Percentiles rank a stretch among this genome's conserved stretches.
Conservation (phyloP, 352 stramenopile species). For the Paralagenidium karlingii region DNA sequence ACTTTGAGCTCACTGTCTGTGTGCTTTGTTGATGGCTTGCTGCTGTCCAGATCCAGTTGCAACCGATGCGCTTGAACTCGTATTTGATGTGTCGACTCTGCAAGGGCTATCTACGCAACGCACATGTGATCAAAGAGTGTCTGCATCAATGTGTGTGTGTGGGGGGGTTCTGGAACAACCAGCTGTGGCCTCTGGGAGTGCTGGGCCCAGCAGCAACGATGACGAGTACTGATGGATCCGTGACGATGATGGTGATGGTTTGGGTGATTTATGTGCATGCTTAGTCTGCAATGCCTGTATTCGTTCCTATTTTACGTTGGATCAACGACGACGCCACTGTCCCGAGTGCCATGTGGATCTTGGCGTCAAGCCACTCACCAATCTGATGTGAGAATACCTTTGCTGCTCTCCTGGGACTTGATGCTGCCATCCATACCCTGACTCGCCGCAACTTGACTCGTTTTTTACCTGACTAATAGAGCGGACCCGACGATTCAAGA, state of each 20-base stretch:
- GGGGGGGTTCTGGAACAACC: background rate
- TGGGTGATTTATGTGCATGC: background rate
- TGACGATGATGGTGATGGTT: too few relatives aligned
- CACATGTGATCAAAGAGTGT: slow-evolving; percentile 1
- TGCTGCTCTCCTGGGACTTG: background rate
- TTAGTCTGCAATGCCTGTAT: slow-evolving; percentile 59
- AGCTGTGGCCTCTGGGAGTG: too few relatives aligned
- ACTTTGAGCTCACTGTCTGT: too few relatives aligned
- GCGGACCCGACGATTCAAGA: slow-evolving; percentile 44
- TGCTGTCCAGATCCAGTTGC: too few relatives aligned
- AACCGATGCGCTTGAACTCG: too few relatives aligned
- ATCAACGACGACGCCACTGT: slow-evolving; percentile 17
- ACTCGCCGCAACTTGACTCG: background rate
- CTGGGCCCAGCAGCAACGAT: too few relatives aligned
- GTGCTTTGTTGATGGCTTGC: too few relatives aligned
- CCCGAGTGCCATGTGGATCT: slow-evolving; percentile 30
- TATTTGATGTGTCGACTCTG: background rate
- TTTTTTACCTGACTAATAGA: slow-evolving; percentile 10
- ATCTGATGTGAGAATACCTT: slow-evolving; percentile 23
- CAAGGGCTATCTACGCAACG: slow-evolving; percentile 1
- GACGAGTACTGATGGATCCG: too few relatives aligned
- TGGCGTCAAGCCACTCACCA: slow-evolving; percentile 30
- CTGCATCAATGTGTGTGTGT: background rate
- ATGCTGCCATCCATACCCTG: background rate
- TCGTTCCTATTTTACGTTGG: slow-evolving; percentile 20